Conservation (phyloP, 225 moss, liverwort and hornwort species). For the Lunularia cruciata region DNA sequence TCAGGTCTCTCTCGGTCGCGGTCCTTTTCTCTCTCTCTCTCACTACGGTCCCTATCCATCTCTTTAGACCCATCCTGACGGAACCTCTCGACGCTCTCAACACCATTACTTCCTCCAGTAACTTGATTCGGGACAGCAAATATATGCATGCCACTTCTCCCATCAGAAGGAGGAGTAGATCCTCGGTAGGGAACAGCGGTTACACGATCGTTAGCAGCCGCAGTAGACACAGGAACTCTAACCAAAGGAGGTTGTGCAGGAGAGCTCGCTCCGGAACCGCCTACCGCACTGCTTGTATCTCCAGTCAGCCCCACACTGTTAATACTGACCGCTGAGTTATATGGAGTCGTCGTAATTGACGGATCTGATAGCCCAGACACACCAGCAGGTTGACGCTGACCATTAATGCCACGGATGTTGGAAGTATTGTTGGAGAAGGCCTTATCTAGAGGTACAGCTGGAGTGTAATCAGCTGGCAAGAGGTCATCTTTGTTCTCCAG, state of each 20-base stretch:
- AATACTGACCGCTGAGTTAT: slow-evolving; percentile 44
- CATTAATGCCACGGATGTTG: slow-evolving; percentile 41
- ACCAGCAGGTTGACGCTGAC: slow-evolving; percentile 37
- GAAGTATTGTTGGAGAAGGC: slow-evolving; percentile 49
- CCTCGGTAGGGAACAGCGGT: slow-evolving; percentile 25
- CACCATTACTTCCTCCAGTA: slow-evolving; percentile 9
- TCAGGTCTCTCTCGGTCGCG: slow-evolving; percentile 39
- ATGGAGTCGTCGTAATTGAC: slow-evolving; percentile 33
- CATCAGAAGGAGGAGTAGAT: slow-evolving; percentile 36
- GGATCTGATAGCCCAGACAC: slow-evolving; percentile 38
- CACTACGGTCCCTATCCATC: slow-evolving; percentile 34
- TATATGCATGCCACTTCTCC: slow-evolving; percentile 31
- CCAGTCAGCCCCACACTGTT: slow-evolving; percentile 37
- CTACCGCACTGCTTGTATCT: slow-evolving; percentile 39
- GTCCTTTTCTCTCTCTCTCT: slow-evolving; percentile 43
- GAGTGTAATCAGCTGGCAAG: slow-evolving; percentile 51
- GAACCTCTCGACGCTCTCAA: slow-evolving; percentile 21
- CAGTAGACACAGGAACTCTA: slow-evolving; percentile 29
- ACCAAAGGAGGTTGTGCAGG: slow-evolving; percentile 34
- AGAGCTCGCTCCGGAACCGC: slow-evolving; percentile 35
- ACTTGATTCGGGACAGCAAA: slow-evolving; percentile 28
- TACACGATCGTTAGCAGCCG: slow-evolving; percentile 28
- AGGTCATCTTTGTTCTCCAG: slow-evolving; percentile 51
- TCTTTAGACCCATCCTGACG: slow-evolving; percentile 36
- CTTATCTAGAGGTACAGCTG: slow-evolving; percentile 55